Percentiles rank a stretch among this genome's conserved stretches.
Evolutionary conservation across 192 early-diverging fungal genomes (phyloP).

Genomic region (Gigaspora rosea): DNA sequence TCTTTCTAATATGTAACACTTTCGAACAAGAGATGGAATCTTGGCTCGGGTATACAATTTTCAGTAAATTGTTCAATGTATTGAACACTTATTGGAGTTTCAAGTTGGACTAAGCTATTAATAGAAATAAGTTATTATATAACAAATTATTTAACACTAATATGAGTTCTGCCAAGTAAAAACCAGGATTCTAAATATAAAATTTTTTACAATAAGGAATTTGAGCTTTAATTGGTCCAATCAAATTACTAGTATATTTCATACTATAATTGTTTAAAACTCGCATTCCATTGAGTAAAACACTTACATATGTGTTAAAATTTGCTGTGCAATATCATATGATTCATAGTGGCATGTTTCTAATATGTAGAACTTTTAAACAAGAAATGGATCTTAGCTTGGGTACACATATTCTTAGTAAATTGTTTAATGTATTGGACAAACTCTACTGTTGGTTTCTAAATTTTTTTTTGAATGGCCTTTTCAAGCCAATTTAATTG

Average conservation of each 20-base stretch:
- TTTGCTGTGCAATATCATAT: constrained; percentile 29
- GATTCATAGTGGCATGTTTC: constrained; percentile 12
- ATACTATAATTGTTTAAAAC: no score
- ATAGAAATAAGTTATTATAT: background rate
- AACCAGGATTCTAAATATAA: no score
- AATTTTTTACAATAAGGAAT: no score
- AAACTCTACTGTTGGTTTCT: background rate
- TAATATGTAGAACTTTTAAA: background rate
- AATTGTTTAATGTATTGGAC: constrained; percentile 16
- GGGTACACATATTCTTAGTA: constrained; percentile 11
- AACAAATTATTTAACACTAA: constrained; percentile 5
- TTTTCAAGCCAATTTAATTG: constrained; percentile 15
- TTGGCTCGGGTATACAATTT: background rate
- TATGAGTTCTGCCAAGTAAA: no score
- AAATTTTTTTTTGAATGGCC: constrained; percentile 5
- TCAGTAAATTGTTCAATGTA: constrained; percentile 25
- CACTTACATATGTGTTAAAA: constrained; percentile 29
- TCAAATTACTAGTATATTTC: no score
- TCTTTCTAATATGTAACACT: constrained; percentile 4
- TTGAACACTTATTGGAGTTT: constrained; percentile 22
- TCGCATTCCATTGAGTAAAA: background rate
- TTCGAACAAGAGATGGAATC: constrained; percentile 26
- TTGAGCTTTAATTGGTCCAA: no score
- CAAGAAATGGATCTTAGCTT: constrained; percentile 12
- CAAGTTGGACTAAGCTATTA: constrained; percentile 14